These are phyloP conservation scores for Tricholoma flavovirens DNA, from an alignment of 768 basidiomycete species.

Conservation along the genomic window DNA sequence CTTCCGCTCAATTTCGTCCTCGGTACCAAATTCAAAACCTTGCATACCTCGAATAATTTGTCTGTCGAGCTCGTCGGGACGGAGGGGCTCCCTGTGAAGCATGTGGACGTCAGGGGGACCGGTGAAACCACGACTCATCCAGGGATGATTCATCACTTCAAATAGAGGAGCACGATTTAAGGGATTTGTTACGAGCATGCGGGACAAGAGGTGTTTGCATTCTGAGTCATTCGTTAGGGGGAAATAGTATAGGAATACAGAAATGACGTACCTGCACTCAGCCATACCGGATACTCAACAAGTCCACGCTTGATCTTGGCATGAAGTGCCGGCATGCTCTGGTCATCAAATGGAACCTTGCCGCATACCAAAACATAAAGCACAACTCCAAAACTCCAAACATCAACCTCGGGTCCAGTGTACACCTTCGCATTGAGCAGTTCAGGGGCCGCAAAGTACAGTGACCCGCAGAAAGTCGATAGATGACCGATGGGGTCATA, in stretches of 20 bases:
- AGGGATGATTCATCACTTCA: constrained; percentile 83
- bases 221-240: constrained; percentile 42
- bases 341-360: constrained; percentile 98
- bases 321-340: constrained; percentile 98
- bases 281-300: constrained; percentile 97
- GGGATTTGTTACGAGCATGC: constrained; percentile 98
- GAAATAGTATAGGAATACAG: background rate
- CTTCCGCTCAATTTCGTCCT: constrained; percentile 76
- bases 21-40: constrained; percentile 93
- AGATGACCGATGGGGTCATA: constrained; percentile 80
- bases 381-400: constrained; percentile 99
- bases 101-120: constrained; percentile 81
- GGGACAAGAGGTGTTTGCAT: constrained; percentile 87
- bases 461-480: constrained; percentile 93
- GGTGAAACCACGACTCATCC: constrained; percentile 88
- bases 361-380: constrained; percentile 97
- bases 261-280: constrained; percentile 70
- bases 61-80: constrained; percentile 81
- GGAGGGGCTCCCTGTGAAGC: constrained; percentile 83
- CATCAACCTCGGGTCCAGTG: constrained; percentile 95
- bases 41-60: constrained; percentile 87
- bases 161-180: constrained; percentile 69
- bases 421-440: constrained; percentile 95
- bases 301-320: constrained; percentile 98
- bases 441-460: constrained; percentile 98